Evolutionary conservation across 176 grass and related monocot species (phyloP), one percentile per base, ranked within the genome.

Genomic region (Eremochloa ophiuroides): DNA sequence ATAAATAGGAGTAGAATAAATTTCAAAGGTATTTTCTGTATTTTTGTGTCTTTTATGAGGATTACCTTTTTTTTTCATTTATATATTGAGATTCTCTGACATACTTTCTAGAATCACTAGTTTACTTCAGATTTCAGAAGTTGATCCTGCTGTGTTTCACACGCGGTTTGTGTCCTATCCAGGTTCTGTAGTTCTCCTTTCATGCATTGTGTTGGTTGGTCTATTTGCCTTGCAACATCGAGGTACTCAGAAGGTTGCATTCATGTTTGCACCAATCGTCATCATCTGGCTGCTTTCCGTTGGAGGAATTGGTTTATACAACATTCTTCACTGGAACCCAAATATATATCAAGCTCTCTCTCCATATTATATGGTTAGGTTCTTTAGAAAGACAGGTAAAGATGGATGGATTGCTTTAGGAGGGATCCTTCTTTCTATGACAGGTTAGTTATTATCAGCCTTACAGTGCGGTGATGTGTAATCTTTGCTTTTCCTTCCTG

Each of bases 371-470:
- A 85, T 91, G 4, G 15, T 95, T 66, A 91, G 88, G 81, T 93
- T 95, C 67, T 98, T 98, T 72, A 84, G 69, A 75, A 75, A 62
- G 9, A 98, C 96, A 6, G 96, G 96, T 73, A 95, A 60, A 75
- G 93, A 98, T 81, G 96, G 96, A 27, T 98, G 96, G 96, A 88
- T 98, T 87, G 88, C 96, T 88, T 85, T 98, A 68, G 96, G 93
- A 84, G 96, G 96, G 27, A 84, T 95, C 88, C 85, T 98, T 86
- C 96, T 98, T 82, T 91, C 86, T 73, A 87, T 98, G 70, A 98
- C 96, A 60, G 96, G 96, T 98, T 80, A 46, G 83, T 86, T 62
- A 81, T 43, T 72, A 63, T 66, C 56, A 85, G 42, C 26, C 46
- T 7, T 85, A 40, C 14, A 50, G 3, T 31, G 31, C 25, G 4